A percentile compares a stretch with the other conserved stretches of the same genome.
phyloP scores from a whole-genome alignment of 768 basidiomycete species.

The Collybia sp. region DNA sequence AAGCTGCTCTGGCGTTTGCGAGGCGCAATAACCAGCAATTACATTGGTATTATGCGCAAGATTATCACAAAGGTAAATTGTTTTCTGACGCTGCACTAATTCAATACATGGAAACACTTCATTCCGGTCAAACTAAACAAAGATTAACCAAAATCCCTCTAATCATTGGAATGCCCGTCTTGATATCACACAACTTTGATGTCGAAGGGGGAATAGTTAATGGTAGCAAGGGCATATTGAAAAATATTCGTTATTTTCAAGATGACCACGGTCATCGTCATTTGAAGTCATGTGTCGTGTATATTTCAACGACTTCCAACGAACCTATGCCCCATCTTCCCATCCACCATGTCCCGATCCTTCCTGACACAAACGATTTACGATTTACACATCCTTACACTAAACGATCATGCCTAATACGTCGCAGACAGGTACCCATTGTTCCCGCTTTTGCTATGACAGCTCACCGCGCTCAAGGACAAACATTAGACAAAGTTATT shows the following conservation, averaged over 20 bases:
- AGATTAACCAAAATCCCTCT: conserved; percentile 26
- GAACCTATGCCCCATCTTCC: conserved; percentile 11
- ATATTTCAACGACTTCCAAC: conserved; percentile 5
- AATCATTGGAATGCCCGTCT: conserved; percentile 33
- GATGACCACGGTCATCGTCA: conserved; percentile 13
- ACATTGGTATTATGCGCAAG: conserved; percentile 25
- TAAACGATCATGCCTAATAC: not conserved
- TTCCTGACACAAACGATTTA: conserved; percentile 16
- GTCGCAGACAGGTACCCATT: conserved; percentile 18
- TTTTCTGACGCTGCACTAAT: conserved; percentile 5
- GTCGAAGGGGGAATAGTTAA: conserved; percentile 31
- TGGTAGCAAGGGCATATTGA: conserved; percentile 21
- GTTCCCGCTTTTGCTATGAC: conserved; percentile 25
- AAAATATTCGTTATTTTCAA: conserved; percentile 14
- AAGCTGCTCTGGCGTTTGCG: conserved; percentile 19
- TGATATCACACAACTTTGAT: conserved; percentile 32
- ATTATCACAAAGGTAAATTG: conserved; percentile 8
- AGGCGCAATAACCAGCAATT: conserved; percentile 2
- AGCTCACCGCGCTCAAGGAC: conserved; percentile 24
- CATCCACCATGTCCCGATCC: conserved; percentile 11
- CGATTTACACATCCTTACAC: conserved; percentile 14
- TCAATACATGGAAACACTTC: conserved; percentile 8
- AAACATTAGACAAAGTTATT: conserved; percentile 16
- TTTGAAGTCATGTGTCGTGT: conserved; percentile 18
- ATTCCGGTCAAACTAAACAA: conserved; percentile 22